These are phyloP conservation scores for Cyphellophora attinorum DNA, from an alignment of 2,329 filamentous ascomycete genomes.

Conservation along the genomic window DNA sequence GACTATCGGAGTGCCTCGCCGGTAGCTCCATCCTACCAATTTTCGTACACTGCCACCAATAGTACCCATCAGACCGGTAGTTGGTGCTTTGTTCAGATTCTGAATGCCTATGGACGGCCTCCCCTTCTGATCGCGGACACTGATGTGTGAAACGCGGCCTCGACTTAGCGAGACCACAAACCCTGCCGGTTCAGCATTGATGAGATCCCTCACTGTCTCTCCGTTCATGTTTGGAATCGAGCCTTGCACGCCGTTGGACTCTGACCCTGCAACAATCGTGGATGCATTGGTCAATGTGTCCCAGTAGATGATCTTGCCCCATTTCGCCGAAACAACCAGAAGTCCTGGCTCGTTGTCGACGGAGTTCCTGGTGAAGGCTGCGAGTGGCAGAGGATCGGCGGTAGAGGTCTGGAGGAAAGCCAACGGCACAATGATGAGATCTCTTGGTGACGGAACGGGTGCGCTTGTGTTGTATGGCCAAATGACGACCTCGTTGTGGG, in stretches of 20 bases:
- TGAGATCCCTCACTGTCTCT: conserved; percentile 66
- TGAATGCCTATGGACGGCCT: conserved; percentile 71
- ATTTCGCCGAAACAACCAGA: conserved; percentile 73
- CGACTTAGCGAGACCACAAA: conserved; percentile 78
- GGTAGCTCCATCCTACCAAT: conserved; percentile 59
- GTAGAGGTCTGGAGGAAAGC: conserved; percentile 60
- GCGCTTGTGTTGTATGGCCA: conserved; percentile 68
- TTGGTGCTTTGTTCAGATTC: conserved; percentile 53
- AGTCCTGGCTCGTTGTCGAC: conserved; percentile 75
- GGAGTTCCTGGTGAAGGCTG: conserved; percentile 70
- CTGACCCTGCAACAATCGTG: conserved; percentile 72
- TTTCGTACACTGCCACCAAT: conserved; percentile 75
- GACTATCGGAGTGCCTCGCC: conserved; percentile 72
- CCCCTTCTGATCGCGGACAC: conserved; percentile 75
- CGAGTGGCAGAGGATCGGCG: conserved; percentile 68
- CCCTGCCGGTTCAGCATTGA: conserved; percentile 77
- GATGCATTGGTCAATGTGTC: conserved; percentile 87
- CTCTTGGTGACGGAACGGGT: conserved; percentile 53
- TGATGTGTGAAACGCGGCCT: conserved; percentile 78
- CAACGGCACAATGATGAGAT: conserved; percentile 71
- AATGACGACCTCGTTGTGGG: conserved; percentile 70
- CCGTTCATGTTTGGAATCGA: conserved; percentile 64
- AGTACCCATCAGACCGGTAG: conserved; percentile 50
- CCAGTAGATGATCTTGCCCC: conserved; percentile 85
- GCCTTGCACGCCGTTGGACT: conserved; percentile 69